phyloP scores from a whole-genome alignment of 805 yeast genomes.

The Yarrowia porcina region DNA sequence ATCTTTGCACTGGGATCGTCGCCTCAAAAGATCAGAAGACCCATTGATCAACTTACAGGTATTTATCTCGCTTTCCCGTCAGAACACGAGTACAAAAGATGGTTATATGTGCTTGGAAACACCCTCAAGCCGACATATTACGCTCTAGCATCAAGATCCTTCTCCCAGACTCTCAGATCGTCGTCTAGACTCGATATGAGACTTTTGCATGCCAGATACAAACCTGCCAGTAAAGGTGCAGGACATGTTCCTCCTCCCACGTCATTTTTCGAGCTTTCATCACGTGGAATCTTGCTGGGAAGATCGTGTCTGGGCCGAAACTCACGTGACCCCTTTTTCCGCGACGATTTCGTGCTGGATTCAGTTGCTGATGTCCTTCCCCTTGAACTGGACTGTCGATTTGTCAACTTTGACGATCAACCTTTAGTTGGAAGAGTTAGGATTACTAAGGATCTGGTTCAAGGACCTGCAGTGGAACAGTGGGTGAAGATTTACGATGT shows the following conservation, averaged over 20 bases:
- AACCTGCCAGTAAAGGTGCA: not conserved
- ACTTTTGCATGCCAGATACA: conserved; percentile 3
- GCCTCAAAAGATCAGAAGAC: not conserved
- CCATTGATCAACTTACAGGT: conserved; percentile 10
- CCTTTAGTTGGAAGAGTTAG: conserved; percentile 1
- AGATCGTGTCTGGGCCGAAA: conserved; percentile 4
- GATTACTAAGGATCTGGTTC: conserved; percentile 8
- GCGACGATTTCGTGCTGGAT: conserved; percentile 12
- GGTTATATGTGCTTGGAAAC: conserved; percentile 10
- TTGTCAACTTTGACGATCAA: conserved; percentile 16
- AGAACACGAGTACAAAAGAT: conserved; percentile 3
- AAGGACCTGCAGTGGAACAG: conserved; percentile 13
- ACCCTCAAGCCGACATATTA: not conserved
- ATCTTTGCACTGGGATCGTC: not conserved
- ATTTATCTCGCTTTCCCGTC: conserved; percentile 6
- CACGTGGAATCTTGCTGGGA: not conserved
- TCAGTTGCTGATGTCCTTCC: conserved; percentile 2
- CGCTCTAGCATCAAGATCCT: not conserved
- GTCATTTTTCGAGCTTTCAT: conserved; percentile 10
- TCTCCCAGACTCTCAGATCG: not conserved
- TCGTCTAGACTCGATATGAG: conserved; percentile 1
- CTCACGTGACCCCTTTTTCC: conserved; percentile 18
- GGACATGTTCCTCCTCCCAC: conserved; percentile 16
- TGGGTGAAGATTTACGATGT: conserved; percentile 28
- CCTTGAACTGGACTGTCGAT: conserved; percentile 4